phyloP scores from a whole-genome alignment of 2,329 filamentous ascomycete species.

The Fusarium sp. region DNA sequence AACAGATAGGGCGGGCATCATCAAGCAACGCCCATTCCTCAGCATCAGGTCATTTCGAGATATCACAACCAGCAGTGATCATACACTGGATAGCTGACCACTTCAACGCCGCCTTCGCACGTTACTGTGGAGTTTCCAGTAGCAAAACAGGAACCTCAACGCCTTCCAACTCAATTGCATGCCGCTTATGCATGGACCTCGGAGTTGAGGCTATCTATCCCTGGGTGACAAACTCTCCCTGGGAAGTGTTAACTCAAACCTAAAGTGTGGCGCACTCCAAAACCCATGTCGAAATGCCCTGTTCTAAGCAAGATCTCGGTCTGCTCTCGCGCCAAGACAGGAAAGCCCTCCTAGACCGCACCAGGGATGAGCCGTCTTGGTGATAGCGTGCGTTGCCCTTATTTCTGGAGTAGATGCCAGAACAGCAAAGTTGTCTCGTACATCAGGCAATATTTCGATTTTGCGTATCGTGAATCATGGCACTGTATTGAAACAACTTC shows the following conservation, averaged over 20 bases:
- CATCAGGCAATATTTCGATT: not conserved
- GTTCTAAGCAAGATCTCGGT: constrained; percentile 33
- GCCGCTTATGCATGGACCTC: constrained; percentile 3
- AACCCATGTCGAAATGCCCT: constrained; percentile 27
- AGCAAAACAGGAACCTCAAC: not conserved
- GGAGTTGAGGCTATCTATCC: not conserved
- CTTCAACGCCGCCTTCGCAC: not conserved
- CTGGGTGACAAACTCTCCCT: constrained; percentile 21
- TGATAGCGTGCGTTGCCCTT: constrained; percentile 19
- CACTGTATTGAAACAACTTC: constrained; percentile 4
- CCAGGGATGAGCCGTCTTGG: constrained; percentile 28
- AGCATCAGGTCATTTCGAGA: not conserved
- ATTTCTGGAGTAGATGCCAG: not conserved
- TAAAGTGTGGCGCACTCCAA: constrained; percentile 31
- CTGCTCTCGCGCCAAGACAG: constrained; percentile 17
- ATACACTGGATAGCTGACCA: not conserved
- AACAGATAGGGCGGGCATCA: not conserved
- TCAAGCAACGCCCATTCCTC: not conserved
- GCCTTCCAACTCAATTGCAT: not conserved
- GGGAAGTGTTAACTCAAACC: constrained; percentile 26
- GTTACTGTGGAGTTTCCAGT: not conserved
- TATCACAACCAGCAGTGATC: not conserved
- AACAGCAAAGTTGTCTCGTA: not conserved
- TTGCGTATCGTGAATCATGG: constrained; percentile 11
- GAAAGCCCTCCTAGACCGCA: constrained; percentile 4